Percentiles rank a stretch among this genome's conserved stretches.
Conservation (phyloP, 176 grass and related monocot genomes). For the Chrysopogon serrulatus region DNA sequence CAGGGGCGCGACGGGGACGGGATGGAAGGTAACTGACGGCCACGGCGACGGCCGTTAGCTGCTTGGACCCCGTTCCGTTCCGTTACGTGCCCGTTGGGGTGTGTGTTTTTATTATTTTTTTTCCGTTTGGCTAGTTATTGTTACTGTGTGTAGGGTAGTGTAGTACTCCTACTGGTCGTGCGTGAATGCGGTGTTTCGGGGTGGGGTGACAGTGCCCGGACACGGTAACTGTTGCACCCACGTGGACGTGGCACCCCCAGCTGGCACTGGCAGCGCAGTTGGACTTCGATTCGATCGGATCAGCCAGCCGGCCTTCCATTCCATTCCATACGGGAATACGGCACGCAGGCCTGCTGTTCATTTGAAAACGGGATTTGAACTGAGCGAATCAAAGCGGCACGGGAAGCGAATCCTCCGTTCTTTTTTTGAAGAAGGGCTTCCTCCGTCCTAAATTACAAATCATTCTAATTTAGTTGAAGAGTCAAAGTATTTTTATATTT, state of each 20-base stretch:
- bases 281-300: background rate
- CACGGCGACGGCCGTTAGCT: slow-evolving; percentile 10
- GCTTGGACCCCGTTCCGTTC: slow-evolving; percentile 3
- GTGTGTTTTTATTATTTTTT: background rate
- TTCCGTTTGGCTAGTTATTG: background rate
- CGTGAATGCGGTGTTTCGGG: background rate
- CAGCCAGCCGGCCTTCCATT: no score
- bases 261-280: background rate
- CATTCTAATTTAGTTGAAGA: no score
- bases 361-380: no score
- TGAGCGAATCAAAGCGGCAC: no score
- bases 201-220: background rate
- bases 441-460: no score
- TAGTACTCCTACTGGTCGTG: background rate
- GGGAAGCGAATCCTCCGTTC: no score
- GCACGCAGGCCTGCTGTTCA: no score
- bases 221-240: background rate
- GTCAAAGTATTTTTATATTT: no score
- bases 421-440: no score
- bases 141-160: no score
- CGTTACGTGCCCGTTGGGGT: background rate
- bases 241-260: background rate
- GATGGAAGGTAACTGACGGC: background rate
- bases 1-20: background rate
- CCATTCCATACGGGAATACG: no score